Percentiles rank a stretch among this genome's conserved stretches.
phyloP scores from a whole-genome alignment of 345 rosid species.

The Salix udensis region DNA sequence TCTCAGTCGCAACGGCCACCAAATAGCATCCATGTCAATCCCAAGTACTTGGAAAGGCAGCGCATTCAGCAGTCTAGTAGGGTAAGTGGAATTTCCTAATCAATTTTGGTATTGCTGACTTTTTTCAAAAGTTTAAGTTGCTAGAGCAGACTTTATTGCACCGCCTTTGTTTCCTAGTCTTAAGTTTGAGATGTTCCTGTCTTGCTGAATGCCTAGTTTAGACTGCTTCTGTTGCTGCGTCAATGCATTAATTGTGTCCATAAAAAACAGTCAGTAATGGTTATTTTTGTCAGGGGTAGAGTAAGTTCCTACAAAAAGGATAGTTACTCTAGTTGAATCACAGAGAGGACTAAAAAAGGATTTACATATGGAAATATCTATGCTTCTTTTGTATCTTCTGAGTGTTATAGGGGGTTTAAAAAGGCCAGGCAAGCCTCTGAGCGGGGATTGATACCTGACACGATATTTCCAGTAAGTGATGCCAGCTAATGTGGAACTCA shows the following conservation, averaged over 20 bases:
- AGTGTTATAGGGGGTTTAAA: too few species aligned
- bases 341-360: background rate
- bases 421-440: too few species aligned
- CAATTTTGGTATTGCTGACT: background rate
- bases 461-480: too few species aligned
- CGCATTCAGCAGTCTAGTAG: slow-evolving; percentile 80
- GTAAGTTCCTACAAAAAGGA: background rate
- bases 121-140: background rate
- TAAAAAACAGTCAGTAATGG: background rate
- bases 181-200: background rate
- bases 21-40: slow-evolving; percentile 96
- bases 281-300: background rate
- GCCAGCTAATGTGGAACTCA: too few species aligned
- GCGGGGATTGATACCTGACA: too few species aligned
- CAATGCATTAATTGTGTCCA: too few species aligned
- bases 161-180: background rate
- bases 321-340: background rate
- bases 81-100: slow-evolving; percentile 41
- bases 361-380: background rate
- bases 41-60: slow-evolving; percentile 92
- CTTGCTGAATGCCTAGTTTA: background rate
- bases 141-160: background rate
- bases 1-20: slow-evolving; percentile 66
- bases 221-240: too few species aligned
- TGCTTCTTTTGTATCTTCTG: background rate